Evolutionary conservation across 1,284 basidiomycete genomes (phyloP).

Genomic region (Rhodotorula sp.): DNA sequence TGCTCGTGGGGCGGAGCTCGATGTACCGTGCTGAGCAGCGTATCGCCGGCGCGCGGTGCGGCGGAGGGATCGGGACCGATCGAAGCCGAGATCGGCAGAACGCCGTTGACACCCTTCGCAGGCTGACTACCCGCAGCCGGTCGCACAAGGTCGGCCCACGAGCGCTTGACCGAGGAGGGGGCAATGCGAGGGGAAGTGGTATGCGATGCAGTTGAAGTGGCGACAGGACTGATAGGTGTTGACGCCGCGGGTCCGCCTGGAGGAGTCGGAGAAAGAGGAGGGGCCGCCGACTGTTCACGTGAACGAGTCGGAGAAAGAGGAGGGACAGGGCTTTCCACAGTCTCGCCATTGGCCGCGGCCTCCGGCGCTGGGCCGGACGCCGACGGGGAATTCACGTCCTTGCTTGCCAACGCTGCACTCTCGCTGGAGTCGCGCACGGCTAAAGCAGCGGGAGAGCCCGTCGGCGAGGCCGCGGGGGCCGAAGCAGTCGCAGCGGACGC

Average conservation of each 20-base stretch:
- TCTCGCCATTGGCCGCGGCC: no score
- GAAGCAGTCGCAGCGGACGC: no score
- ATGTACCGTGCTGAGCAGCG: constrained; percentile 11
- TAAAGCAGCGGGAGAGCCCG: no score
- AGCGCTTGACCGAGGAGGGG: constrained; percentile 7
- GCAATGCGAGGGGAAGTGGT: not conserved
- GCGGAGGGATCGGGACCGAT: not conserved
- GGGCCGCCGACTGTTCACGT: no score
- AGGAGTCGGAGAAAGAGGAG: not conserved
- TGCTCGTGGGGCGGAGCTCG: constrained; percentile 12
- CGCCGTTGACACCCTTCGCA: constrained; percentile 4
- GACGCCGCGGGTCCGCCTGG: not conserved
- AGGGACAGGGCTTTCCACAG: no score
- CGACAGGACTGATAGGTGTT: not conserved
- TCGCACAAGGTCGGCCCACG: constrained; percentile 40
- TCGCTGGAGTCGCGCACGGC: no score
- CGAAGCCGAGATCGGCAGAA: constrained; percentile 6
- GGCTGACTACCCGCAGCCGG: constrained; percentile 16
- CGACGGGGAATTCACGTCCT: no score
- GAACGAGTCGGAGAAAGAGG: no score
- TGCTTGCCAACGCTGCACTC: no score
- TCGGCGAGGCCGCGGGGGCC: not conserved
- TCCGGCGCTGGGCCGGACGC: no score
- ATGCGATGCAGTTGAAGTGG: not conserved
- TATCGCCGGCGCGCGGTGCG: not conserved